Evolutionary conservation across 805 yeast species (phyloP), one percentile per base, ranked within the genome.

Genomic region (Saturnispora diversa): DNA sequence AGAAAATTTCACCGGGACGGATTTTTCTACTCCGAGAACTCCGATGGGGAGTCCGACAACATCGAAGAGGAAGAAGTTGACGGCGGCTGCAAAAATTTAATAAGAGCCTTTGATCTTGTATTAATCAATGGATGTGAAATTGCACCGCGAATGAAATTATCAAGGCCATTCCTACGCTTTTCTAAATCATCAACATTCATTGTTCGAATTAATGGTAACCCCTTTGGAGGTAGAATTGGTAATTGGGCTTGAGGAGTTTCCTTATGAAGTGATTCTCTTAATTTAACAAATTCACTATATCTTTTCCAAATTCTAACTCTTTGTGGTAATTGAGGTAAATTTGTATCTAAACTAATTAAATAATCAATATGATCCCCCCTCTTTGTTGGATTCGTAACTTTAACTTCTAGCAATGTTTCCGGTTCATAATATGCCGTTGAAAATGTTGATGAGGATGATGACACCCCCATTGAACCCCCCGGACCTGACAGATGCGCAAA

Each of bases 101-200:
- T 40, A 90, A 90, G 39, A 86, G 80, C 43, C 79, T 78, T 47
- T 88, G 69, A 1, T 80, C 77, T 50, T 77, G 75, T 16, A 90
- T 92, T 97, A 44, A 90, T 63, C 46, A 90, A 63, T 1, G 98
- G 98, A 59, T 90, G 98, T 10, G 95, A 92, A 11, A 94, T 92
- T 15, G 88, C 94, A 13, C 76, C 68, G 32, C 66, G 52, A 30
- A 92, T 58, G 62, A 94, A 90, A 54, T 75, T 74, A 59, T 87
- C 94, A 34, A 90, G 66, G 0, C 95, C 97, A 49, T 72, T 74
- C 42, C 95, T 66, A 53, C 98, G 71, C 37, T 77, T 78, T 53
- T 85, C 95, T 44, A 81, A 79, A 31, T 83, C 79, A 44, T 84
- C 92, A 44, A 77, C 76, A 59, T 88, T 88, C 46, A 90, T 70